phyloP scores from a whole-genome alignment of 768 basidiomycete genomes.

The Cyclocybe cylindracea region DNA sequence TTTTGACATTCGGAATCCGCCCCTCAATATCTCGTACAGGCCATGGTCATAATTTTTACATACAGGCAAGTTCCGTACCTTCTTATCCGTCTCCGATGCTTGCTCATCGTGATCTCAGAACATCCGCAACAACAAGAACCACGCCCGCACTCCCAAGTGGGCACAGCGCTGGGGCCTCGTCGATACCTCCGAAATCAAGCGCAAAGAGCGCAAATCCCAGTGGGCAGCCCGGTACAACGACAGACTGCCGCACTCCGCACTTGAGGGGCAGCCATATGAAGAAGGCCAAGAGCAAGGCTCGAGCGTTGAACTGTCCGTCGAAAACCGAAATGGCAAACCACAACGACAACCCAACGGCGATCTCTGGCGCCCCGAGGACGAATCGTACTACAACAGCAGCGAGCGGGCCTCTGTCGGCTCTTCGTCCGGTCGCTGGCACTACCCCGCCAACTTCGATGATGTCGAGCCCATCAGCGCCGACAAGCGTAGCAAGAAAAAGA shows the following conservation, averaged over 20 bases:
- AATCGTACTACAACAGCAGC: slow-evolving; percentile 63
- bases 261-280: slow-evolving; percentile 70
- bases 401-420: slow-evolving; percentile 38
- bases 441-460: slow-evolving; percentile 84
- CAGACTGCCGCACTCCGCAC: slow-evolving; percentile 66
- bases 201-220: slow-evolving; percentile 78
- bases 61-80: slow-evolving; percentile 54
- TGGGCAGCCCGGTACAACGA: slow-evolving; percentile 91
- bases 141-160: slow-evolving; percentile 95
- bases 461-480: slow-evolving; percentile 38
- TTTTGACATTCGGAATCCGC: slow-evolving; percentile 1
- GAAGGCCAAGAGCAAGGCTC: slow-evolving; percentile 73
- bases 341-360: slow-evolving; percentile 48
- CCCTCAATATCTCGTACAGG: slow-evolving; percentile 41
- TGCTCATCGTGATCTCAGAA: slow-evolving; percentile 53
- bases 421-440: slow-evolving; percentile 72
- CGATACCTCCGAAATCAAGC: slow-evolving; percentile 73
- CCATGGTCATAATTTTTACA: slow-evolving; percentile 92
- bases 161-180: slow-evolving; percentile 88
- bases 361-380: slow-evolving; percentile 77
- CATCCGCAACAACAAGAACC: slow-evolving; percentile 93
- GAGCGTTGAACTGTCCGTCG: slow-evolving; percentile 38
- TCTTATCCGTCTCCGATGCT: background rate
- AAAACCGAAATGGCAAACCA: slow-evolving; percentile 21
- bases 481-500: slow-evolving; percentile 58